phyloP scores from a whole-genome alignment of 1,284 basidiomycete species.

The Volvariella volvacea region DNA sequence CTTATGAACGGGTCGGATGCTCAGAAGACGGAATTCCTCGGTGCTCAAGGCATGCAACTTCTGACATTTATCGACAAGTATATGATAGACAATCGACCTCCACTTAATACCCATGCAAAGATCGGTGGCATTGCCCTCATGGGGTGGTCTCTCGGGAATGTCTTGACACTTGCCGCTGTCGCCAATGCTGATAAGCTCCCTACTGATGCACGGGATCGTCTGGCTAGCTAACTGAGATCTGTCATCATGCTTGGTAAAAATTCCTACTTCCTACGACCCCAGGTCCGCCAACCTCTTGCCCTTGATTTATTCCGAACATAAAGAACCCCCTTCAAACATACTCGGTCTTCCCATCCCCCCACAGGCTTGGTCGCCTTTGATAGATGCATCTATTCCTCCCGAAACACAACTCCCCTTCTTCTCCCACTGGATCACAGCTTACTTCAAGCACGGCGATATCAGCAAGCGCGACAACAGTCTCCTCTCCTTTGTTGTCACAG shows the following conservation, averaged over 20 bases:
- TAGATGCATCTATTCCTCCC: conserved; percentile 14
- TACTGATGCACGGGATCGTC: conserved; percentile 11
- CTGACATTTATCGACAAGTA: conserved; percentile 25
- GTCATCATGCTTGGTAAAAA: conserved; percentile 26
- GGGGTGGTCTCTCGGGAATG: conserved; percentile 31
- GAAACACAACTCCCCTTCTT: conserved; percentile 12
- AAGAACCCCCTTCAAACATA: conserved; percentile 20
- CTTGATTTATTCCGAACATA: too few species aligned
- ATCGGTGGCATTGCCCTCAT: conserved; percentile 27
- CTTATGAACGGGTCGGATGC: conserved; percentile 17
- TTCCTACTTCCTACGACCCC: too few species aligned
- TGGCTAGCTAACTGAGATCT: conserved; percentile 17
- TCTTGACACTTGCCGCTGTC: conserved; percentile 18
- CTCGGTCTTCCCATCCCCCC: conserved; percentile 15
- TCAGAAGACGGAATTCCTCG: conserved; percentile 17
- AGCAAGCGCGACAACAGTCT: conserved; percentile 16
- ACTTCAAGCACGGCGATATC: conserved; percentile 28
- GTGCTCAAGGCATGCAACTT: conserved; percentile 23
- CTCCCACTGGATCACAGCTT: conserved; percentile 22
- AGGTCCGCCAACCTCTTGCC: too few species aligned
- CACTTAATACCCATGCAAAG: conserved; percentile 16
- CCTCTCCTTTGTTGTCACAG: conserved; percentile 10
- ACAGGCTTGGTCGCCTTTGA: conserved; percentile 7
- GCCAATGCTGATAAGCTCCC: conserved; percentile 18
- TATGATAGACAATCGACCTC: conserved; percentile 19